Conservation (phyloP, 2,329 filamentous ascomycete species). For the Sclerotinia subarctica region DNA sequence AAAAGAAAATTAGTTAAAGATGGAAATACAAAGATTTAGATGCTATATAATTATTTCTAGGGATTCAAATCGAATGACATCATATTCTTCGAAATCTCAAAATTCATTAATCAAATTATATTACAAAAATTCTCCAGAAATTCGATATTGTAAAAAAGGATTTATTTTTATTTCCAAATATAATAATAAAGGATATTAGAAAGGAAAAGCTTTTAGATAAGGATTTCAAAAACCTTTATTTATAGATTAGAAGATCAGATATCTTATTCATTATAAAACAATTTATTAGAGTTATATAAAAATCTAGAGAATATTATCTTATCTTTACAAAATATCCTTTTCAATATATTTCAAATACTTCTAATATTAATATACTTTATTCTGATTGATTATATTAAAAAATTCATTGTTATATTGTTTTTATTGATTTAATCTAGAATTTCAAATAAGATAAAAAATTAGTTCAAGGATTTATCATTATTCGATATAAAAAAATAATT, state of each 20-base stretch:
- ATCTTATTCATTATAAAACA: background rate
- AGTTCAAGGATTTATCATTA: background rate
- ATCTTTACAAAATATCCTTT: background rate
- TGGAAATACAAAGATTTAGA: background rate
- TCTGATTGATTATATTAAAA: background rate
- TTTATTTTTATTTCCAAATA: background rate
- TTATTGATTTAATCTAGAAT: background rate
- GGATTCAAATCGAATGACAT: background rate
- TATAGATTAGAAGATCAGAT: background rate
- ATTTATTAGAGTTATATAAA: background rate
- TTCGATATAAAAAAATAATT: background rate
- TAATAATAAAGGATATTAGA: background rate
- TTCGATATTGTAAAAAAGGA: background rate
- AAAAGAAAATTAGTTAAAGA: background rate
- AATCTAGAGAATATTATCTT: background rate
- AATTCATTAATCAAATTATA: background rate
- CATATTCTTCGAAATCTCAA: background rate
- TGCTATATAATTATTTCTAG: background rate
- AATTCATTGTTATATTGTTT: background rate
- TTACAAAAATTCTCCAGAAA: background rate
- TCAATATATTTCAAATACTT: background rate
- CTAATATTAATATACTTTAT: background rate
- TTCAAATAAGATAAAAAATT: background rate
- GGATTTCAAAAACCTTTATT: background rate
- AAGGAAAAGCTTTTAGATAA: background rate